A percentile compares a stretch with the other conserved stretches of the same genome.
Evolutionary conservation across 257 asterid genomes (phyloP).

Genomic region (Nicotiana paniculata): DNA sequence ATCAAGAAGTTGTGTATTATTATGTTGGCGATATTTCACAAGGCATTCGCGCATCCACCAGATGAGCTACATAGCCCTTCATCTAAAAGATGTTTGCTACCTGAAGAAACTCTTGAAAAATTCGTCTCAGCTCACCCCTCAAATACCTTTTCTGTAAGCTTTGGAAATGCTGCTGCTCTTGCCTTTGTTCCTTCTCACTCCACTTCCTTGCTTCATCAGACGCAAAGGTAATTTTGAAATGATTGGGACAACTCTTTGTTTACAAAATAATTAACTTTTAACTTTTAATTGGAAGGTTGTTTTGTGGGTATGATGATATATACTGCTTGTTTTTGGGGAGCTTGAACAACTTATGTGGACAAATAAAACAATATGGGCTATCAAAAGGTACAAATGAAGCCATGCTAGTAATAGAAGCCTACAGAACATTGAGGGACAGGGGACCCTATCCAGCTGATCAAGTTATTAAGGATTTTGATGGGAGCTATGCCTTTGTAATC

Average conservation of each 20-base stretch:
- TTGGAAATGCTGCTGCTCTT: constrained; percentile 65
- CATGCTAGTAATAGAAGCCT: constrained; percentile 72
- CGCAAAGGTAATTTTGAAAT: constrained; percentile 26
- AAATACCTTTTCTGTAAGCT: constrained; percentile 38
- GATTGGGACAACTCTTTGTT: too few relatives aligned
- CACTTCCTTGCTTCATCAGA: constrained; percentile 16
- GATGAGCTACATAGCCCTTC: constrained; percentile 76
- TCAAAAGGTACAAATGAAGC: constrained; percentile 68
- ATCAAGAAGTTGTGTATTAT: too few relatives aligned
- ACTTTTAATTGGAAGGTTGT: constrained; percentile 28
- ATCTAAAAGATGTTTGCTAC: constrained; percentile 47
- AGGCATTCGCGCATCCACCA: constrained; percentile 77
- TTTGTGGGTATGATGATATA: constrained; percentile 67
- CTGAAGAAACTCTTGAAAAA: constrained; percentile 44
- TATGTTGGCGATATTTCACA: constrained; percentile 74
- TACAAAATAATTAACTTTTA: too few relatives aligned
- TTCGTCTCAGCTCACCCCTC: constrained; percentile 40
- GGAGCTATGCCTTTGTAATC: constrained; percentile 67
- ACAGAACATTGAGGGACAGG: constrained; percentile 69
- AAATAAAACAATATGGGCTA: constrained; percentile 62
- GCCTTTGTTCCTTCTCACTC: constrained; percentile 41
- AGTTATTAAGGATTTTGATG: constrained; percentile 77
- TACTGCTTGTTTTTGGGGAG: constrained; percentile 74
- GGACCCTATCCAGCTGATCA: constrained; percentile 93
- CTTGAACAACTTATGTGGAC: constrained; percentile 60